Evolutionary conservation across 176 grass and related monocot species (phyloP).

Genomic region (Cocos nucifera): DNA sequence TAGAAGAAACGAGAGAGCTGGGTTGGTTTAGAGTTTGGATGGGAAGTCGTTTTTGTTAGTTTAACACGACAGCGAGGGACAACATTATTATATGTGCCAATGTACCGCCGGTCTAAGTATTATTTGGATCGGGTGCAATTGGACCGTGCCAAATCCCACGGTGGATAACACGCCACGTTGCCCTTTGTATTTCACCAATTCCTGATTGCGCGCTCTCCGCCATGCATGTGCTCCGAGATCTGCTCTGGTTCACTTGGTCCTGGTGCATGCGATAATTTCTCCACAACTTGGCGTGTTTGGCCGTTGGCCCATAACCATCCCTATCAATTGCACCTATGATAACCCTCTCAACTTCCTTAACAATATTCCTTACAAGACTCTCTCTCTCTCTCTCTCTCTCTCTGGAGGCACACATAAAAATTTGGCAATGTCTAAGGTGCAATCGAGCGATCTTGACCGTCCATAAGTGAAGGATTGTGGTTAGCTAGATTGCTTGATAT

Average conservation of each 20-base stretch:
- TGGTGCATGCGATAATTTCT: no score
- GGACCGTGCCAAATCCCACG: no score
- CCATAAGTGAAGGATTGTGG: no score
- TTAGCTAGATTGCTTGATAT: no score
- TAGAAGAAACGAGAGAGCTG: background rate
- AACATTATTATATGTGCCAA: slow-evolving; percentile 4
- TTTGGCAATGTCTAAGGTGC: no score
- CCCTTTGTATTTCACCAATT: no score
- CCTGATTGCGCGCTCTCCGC: no score
- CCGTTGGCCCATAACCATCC: slow-evolving; percentile 5
- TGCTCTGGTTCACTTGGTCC: no score
- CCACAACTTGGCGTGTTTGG: slow-evolving; percentile 4
- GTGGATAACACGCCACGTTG: no score
- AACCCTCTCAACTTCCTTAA: slow-evolving; percentile 12
- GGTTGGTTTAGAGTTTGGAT: slow-evolving; percentile 21
- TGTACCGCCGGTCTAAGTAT: background rate
- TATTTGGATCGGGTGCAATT: no score
- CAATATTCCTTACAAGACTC: slow-evolving; percentile 7
- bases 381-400: background rate
- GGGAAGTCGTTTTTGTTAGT: slow-evolving; percentile 21
- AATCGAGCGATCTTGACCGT: no score
- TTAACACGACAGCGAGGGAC: slow-evolving; percentile 13
- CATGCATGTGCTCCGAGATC: no score
- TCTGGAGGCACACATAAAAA: background rate
- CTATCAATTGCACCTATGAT: slow-evolving; percentile 7